phyloP scores from a whole-genome alignment of 2,329 filamentous ascomycete species.

The Clathrospora elynae region DNA sequence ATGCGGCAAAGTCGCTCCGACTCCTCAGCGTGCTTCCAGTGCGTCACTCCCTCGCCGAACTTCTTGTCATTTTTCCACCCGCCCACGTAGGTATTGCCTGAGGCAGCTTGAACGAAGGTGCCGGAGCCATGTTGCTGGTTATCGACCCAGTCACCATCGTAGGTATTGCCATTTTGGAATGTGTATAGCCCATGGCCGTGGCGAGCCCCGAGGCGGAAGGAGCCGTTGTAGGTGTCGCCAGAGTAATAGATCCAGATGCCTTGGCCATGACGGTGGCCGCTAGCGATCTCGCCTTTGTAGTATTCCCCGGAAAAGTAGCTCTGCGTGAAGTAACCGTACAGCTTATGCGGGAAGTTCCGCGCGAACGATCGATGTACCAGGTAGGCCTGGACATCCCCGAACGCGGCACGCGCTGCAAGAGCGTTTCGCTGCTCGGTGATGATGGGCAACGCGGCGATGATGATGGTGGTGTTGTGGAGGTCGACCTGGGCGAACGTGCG shows the following conservation, averaged over 20 bases:
- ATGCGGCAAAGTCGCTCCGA: constrained; percentile 65
- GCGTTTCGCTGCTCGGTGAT: constrained; percentile 36
- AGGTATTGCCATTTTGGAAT: constrained; percentile 69
- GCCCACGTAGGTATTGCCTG: constrained; percentile 65
- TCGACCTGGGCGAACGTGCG: constrained; percentile 43
- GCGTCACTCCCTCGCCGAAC: constrained; percentile 65
- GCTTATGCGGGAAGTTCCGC: constrained; percentile 52
- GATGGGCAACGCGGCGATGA: constrained; percentile 39
- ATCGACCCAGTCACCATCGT: constrained; percentile 62
- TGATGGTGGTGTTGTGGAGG: constrained; percentile 40
- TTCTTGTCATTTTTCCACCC: constrained; percentile 65
- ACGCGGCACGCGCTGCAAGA: constrained; percentile 42
- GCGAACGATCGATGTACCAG: constrained; percentile 49
- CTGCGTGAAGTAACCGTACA: constrained; percentile 55
- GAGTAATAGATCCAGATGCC: constrained; percentile 60
- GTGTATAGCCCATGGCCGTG: constrained; percentile 63
- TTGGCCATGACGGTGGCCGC: constrained; percentile 58
- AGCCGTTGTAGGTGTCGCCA: constrained; percentile 62
- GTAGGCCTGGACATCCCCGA: constrained; percentile 49
- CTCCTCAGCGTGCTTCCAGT: constrained; percentile 66
- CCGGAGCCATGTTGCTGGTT: constrained; percentile 67
- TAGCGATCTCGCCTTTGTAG: constrained; percentile 59
- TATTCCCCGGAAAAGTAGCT: constrained; percentile 62
- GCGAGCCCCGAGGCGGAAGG: constrained; percentile 58
- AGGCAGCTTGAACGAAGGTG: constrained; percentile 60